Evolutionary conservation across 768 basidiomycete species (phyloP).

Genomic region (Daedaleopsis sinensis): DNA sequence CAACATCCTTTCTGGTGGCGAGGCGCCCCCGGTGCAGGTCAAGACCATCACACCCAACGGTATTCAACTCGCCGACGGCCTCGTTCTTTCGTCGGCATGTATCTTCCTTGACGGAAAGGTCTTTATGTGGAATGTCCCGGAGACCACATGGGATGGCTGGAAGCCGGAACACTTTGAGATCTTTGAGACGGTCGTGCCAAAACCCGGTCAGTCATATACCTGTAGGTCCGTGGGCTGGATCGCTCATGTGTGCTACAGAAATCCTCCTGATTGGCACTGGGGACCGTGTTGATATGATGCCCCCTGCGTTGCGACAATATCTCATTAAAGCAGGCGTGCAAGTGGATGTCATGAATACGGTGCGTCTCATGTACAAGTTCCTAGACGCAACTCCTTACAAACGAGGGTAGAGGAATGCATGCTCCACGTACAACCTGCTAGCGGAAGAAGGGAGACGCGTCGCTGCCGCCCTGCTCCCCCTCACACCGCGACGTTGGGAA

Average conservation of each 20-base stretch:
- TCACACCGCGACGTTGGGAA: constrained; percentile 40
- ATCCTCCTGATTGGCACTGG: constrained; percentile 92
- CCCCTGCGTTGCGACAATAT: constrained; percentile 64
- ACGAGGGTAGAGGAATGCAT: constrained; percentile 75
- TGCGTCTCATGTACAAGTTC: constrained; percentile 36
- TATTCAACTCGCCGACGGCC: constrained; percentile 76
- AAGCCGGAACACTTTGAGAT: constrained; percentile 71
- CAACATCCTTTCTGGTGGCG: constrained; percentile 75
- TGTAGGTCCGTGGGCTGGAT: background rate
- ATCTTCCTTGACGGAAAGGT: constrained; percentile 87
- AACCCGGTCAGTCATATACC: constrained; percentile 66
- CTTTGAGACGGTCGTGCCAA: constrained; percentile 81
- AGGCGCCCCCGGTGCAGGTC: constrained; percentile 73
- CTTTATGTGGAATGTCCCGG: constrained; percentile 88
- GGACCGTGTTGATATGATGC: constrained; percentile 65
- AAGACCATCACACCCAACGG: constrained; percentile 63
- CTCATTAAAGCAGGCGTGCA: constrained; percentile 81
- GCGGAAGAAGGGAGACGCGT: constrained; percentile 92
- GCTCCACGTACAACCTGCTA: constrained; percentile 93
- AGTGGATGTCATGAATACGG: constrained; percentile 88
- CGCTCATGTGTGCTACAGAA: constrained; percentile 51
- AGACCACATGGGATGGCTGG: constrained; percentile 70
- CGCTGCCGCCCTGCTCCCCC: constrained; percentile 86
- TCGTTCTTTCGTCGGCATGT: constrained; percentile 74
- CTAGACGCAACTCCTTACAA: background rate